Evolutionary conservation across 2,329 filamentous ascomycete species (phyloP), one percentile per base, ranked within the genome.

Genomic region (Trichoderma sp.): DNA sequence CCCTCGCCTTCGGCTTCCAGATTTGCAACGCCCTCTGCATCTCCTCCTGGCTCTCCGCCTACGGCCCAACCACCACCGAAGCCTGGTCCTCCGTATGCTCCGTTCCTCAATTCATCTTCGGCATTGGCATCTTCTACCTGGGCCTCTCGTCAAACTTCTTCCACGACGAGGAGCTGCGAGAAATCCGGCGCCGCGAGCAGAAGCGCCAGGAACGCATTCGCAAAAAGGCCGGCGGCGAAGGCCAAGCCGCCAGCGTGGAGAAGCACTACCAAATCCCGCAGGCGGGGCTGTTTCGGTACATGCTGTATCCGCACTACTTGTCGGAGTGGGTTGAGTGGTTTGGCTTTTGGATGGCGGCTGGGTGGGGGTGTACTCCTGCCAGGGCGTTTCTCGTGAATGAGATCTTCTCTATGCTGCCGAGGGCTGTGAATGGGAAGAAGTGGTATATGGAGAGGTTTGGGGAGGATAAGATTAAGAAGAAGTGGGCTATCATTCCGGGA

Each of bases 311-410:
- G 73, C 96, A 99, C 79, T 99, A 97, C 79, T 84, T 97, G n/a
- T 92, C 91, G 77, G 96, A 99, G 82, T 99, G 96, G 96, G 79
- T 97, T 65, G 96, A 99, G 84, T 99, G 96, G 96, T 79, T 87
- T 4, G 96, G 96, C 0, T 99, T 94, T 79, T 94, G 91, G 84
- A 87, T 97, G 79, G 87, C 92, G 73, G 87, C 90, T 68, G 89
- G 89, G 1, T 87, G 84, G 81, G 80, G 82, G 5, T 93, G 90
- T 76, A 82, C 88, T 59, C 95, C 96, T 0, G 95, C 93, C 29
- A 84, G 94, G 75, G 87, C 87, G 62, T 98, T 98, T 77, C 75
- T 97, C 56, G 72, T 97, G 59, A 98, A 97, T 78, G 94, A 97
- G 81, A 82, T 99, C 62, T 81, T 89, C n/a, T 90, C 92, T 10